Conservation (phyloP, 352 stramenopile species). For the Pythium angustatum region DNA sequence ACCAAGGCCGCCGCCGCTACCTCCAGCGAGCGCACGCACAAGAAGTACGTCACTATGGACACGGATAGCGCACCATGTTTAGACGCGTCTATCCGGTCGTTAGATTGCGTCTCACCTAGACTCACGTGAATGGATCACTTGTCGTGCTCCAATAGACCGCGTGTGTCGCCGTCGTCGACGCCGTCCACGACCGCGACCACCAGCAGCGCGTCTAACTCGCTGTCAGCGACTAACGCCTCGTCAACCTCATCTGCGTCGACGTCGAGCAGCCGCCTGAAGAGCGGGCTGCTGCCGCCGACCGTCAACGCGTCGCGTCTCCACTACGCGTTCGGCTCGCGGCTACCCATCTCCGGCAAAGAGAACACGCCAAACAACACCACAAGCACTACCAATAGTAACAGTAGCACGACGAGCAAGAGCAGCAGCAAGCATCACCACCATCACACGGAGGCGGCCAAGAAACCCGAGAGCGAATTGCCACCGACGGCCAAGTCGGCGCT, state of each 20-base stretch:
- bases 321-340: slow-evolving; percentile 28
- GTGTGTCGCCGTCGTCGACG: slow-evolving; percentile 19
- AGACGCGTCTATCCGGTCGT: background rate
- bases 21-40: slow-evolving; percentile 19
- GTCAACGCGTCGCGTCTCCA: slow-evolving; percentile 13
- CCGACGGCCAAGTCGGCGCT: slow-evolving; percentile 10
- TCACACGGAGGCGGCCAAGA: slow-evolving; percentile 15
- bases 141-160: slow-evolving; percentile 6
- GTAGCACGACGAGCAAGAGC: background rate
- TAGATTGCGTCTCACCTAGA: background rate
- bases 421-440: slow-evolving; percentile 1
- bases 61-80: background rate
- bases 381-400: background rate
- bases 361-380: slow-evolving; percentile 15
- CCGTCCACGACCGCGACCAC: background rate
- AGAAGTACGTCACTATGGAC: slow-evolving; percentile 21
- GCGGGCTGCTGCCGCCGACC: slow-evolving; percentile 18
- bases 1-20: background rate
- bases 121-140: background rate
- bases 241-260: background rate
- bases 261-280: slow-evolving; percentile 15
- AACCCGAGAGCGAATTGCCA: slow-evolving; percentile 16
- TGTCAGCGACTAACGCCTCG: background rate
- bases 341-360: slow-evolving; percentile 22
- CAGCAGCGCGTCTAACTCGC: background rate